Percentiles rank a stretch among this genome's conserved stretches.
These are phyloP conservation scores for Phragmites australis DNA, from an alignment of 176 grass and related monocot species.

Conservation along the genomic window DNA sequence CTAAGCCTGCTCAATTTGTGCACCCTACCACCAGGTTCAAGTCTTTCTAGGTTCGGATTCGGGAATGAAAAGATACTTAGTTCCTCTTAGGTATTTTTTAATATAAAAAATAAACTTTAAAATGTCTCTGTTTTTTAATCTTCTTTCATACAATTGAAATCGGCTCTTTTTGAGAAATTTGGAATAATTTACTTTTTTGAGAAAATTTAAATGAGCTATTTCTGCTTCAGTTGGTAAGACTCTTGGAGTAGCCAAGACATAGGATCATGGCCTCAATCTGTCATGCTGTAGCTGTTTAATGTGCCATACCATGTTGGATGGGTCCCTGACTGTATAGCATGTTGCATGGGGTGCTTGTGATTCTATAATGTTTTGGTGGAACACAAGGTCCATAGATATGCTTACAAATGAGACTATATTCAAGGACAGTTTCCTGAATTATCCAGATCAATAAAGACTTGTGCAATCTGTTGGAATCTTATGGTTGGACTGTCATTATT, in stretches of 20 bases:
- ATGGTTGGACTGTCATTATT: not conserved
- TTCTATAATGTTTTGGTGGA: conserved; percentile 20
- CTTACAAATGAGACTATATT: conserved; percentile 19
- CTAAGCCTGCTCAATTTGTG: not conserved
- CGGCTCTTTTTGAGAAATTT: not conserved
- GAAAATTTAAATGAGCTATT: not conserved
- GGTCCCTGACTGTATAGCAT: conserved; percentile 23
- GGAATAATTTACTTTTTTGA: not conserved
- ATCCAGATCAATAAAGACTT: conserved; percentile 27
- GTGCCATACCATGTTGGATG: not conserved
- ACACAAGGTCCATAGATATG: conserved; percentile 29
- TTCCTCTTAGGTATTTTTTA: not conserved
- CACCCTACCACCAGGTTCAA: not conserved
- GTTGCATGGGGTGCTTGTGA: conserved; percentile 27
- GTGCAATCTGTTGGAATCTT: not conserved
- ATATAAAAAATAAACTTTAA: not conserved
- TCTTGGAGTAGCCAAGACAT: conserved; percentile 16
- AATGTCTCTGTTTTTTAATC: not conserved
- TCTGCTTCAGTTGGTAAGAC: not conserved
- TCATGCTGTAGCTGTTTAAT: conserved; percentile 20
- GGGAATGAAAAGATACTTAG: not conserved
- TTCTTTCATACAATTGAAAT: not conserved
- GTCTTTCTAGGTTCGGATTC: not conserved
- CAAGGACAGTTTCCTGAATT: not conserved
- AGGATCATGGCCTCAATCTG: not conserved